These are phyloP conservation scores for Graphiopsis chlorocephala DNA, from an alignment of 2,329 filamentous ascomycete genomes.

Conservation along the genomic window DNA sequence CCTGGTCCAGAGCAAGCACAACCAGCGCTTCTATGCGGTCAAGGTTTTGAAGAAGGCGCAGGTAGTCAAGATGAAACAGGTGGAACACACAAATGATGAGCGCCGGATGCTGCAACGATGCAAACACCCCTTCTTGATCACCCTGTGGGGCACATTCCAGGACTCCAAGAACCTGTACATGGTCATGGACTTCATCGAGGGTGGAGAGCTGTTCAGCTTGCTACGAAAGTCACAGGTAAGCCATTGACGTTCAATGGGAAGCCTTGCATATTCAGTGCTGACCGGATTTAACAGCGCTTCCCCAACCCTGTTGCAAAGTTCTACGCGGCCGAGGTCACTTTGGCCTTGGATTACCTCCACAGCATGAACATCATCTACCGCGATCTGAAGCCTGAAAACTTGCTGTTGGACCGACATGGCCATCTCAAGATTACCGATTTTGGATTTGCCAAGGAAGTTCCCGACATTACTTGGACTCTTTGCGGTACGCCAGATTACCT, in stretches of 20 bases:
- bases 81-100: conserved; percentile 99
- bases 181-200: conserved; percentile 99
- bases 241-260: conserved; percentile 19
- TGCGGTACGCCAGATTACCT: conserved; percentile 98
- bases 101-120: conserved; percentile 92
- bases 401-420: conserved; percentile 71
- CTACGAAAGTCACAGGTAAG: conserved; percentile 86
- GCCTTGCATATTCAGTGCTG: background rate
- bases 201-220: conserved; percentile 93
- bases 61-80: conserved; percentile 99
- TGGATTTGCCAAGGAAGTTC: conserved; percentile 95
- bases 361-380: conserved; percentile 95
- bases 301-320: conserved; percentile 99
- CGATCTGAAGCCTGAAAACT: conserved; percentile 91
- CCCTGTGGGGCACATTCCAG: conserved; percentile 97
- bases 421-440: conserved; percentile 89
- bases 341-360: conserved; percentile 94
- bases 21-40: conserved; percentile 95
- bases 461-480: conserved; percentile 98
- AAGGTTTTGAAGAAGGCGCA: conserved; percentile 98
- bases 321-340: conserved; percentile 94
- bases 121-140: conserved; percentile 96
- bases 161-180: conserved; percentile 96
- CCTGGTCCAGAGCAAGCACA: conserved; percentile 95
- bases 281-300: conserved; percentile 68